Conservation (phyloP, 2,329 filamentous ascomycete genomes). For the Phaeosphaeriaceae sp. region DNA sequence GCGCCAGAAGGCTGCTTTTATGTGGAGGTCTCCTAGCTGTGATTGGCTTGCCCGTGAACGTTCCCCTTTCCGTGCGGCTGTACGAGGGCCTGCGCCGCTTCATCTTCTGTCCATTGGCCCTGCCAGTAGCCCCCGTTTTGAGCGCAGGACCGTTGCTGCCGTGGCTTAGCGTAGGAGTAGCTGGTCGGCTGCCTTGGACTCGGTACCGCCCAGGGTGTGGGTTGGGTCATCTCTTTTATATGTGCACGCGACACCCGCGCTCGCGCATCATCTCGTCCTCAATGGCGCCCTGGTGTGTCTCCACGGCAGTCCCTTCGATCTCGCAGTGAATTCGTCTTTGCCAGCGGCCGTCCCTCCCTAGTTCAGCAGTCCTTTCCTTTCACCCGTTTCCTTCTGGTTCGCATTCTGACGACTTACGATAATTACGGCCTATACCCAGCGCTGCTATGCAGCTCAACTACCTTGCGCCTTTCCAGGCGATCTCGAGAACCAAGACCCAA, state of each 20-base stretch:
- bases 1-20: neutral
- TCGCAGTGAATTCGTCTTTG: neutral
- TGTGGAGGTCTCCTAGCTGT: neutral
- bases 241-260: constrained; percentile 7
- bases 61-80: neutral
- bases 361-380: neutral
- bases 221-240: constrained; percentile 5
- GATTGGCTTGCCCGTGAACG: neutral
- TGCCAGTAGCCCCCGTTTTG: neutral
- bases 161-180: constrained; percentile 2
- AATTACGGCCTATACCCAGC: constrained; percentile 8
- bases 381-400: constrained; percentile 1
- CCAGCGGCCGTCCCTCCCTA: neutral
- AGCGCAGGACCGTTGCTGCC: constrained; percentile 5
- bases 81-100: neutral
- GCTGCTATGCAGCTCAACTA: constrained; percentile 23
- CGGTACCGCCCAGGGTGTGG: neutral
- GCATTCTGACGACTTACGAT: constrained; percentile 13
- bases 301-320: neutral
- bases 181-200: neutral
- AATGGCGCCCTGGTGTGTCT: constrained; percentile 1
- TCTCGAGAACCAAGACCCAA: constrained; percentile 20
- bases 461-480: constrained; percentile 22
- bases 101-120: neutral
- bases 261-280: neutral